Evolutionary conservation across 2,329 filamentous ascomycete species (phyloP), one percentile per base, ranked within the genome.

Genomic region (Trichophyton schoenleinii): DNA sequence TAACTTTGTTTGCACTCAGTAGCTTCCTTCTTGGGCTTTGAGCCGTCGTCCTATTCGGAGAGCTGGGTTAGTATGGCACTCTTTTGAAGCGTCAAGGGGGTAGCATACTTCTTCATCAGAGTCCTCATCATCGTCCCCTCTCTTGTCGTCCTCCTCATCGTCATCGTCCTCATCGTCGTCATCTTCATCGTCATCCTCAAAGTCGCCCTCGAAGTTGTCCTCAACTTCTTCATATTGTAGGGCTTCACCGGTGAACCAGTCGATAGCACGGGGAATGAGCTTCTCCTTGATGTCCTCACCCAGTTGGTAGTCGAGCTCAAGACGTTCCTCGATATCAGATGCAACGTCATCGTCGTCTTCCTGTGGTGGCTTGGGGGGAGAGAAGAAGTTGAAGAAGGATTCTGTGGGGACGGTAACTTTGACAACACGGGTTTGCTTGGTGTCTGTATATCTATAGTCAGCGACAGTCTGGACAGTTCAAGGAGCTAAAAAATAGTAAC

Each of bases 261-360:
- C 94, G 70, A 99, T 94, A 62, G 95, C 94, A 68, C 92, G 91
- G 66, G 94, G 94, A 68, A 99, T 99, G 67, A 99, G 83, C 81
- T 99, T 99, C 83, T 99, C 94, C 81, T 99, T 99, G 79, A 99
- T 96, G 73, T 99, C 94, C 80, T 99, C 94, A 67, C 94, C 94
- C 52, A 99, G 86, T 79, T 97, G 92, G 77, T 97, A 99, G 78
- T 99, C 94, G 59, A 99, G 86, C 80, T 99, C 94, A 61, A 99
- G 84, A 66, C 94, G 91, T 78, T 96, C 91, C 80, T 99, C 94
- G 59, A 99, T 95, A 73, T 99, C 94, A 59, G 87, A 88, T 61
- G 87, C 85, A 63, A 88, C 86, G 67, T 92, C 81, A 48, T 85
- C 80, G 58, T 89, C 88, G 5, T 89, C 86, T 38, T 87, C 88